Evolutionary conservation across 2,329 filamentous ascomycete species (phyloP).

Genomic region (Ascochyta lentis): DNA sequence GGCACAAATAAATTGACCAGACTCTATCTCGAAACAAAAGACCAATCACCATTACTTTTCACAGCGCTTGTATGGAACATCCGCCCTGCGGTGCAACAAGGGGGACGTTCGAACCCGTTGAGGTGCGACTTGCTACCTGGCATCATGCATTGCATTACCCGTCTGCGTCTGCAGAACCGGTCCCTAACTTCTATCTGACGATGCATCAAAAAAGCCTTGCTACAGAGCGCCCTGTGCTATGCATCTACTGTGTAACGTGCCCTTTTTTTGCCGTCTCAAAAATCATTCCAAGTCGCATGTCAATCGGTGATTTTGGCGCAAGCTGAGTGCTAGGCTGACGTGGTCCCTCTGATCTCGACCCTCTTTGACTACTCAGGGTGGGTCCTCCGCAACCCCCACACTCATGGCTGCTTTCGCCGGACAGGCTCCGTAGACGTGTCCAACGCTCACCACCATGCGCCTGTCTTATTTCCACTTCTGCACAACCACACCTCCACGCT

Average conservation of each 20-base stretch:
- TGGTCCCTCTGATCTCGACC: slow-evolving; percentile 6
- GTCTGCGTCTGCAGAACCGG: slow-evolving; percentile 1
- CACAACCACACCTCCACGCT: slow-evolving; percentile 62
- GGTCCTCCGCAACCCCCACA: slow-evolving; percentile 6
- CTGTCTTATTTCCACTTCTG: slow-evolving; percentile 58
- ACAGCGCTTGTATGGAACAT: slow-evolving; percentile 3
- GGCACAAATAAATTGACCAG: slow-evolving; percentile 6
- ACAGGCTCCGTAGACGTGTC: not conserved
- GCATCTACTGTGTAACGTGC: not conserved
- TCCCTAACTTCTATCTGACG: not conserved
- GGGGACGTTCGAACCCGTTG: slow-evolving; percentile 10
- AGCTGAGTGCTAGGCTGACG: slow-evolving; percentile 12
- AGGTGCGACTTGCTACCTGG: slow-evolving; percentile 7
- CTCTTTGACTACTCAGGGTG: slow-evolving; percentile 7
- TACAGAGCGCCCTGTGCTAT: not conserved
- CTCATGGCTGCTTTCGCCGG: not conserved
- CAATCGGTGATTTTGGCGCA: slow-evolving; percentile 4
- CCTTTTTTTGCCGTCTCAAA: not conserved
- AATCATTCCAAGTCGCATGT: not conserved
- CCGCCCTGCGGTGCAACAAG: slow-evolving; percentile 13
- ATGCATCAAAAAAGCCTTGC: not conserved
- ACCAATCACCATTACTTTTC: not conserved
- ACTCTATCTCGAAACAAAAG: slow-evolving; percentile 1
- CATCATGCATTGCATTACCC: slow-evolving; percentile 9
- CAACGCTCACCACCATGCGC: not conserved